Conservation (phyloP, 352 stramenopile species). For the Phytophthora chlamydospora region DNA sequence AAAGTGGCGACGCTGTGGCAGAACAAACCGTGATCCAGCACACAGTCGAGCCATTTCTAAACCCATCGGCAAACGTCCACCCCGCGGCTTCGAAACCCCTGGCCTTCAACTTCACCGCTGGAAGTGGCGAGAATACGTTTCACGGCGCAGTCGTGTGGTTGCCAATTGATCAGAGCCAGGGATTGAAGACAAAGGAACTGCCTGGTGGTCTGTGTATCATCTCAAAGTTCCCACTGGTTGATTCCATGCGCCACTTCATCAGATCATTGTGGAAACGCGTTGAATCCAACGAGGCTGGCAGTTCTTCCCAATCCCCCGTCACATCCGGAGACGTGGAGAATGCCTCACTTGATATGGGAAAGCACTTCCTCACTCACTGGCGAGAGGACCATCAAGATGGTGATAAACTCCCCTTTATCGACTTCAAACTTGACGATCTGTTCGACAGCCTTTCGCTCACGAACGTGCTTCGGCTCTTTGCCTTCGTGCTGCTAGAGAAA, state of each 20-base stretch:
- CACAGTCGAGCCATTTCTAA: conserved; percentile 53
- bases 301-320: background rate
- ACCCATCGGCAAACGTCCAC: conserved; percentile 32
- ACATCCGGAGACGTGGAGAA: background rate
- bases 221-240: conserved; percentile 58
- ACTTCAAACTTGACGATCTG: conserved; percentile 52
- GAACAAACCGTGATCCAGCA: conserved; percentile 18
- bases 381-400: background rate
- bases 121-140: conserved; percentile 35
- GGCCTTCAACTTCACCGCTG: conserved; percentile 66
- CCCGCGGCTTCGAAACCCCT: conserved; percentile 23
- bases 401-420: conserved; percentile 24
- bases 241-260: conserved; percentile 56
- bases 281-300: background rate
- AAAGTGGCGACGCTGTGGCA: background rate
- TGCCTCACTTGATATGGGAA: conserved; percentile 12
- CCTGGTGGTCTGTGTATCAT: conserved; percentile 50
- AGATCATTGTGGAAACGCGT: conserved; percentile 25
- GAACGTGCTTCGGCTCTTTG: conserved; percentile 66
- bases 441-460: conserved; percentile 67
- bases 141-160: conserved; percentile 55
- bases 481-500: conserved; percentile 68
- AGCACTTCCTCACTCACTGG: conserved; percentile 2
- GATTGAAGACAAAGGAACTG: background rate
- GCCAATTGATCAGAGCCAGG: conserved; percentile 11